A percentile compares a stretch with the other conserved stretches of the same genome.
Evolutionary conservation across 805 yeast species (phyloP).

Genomic region (Kuraishia hungarica): DNA sequence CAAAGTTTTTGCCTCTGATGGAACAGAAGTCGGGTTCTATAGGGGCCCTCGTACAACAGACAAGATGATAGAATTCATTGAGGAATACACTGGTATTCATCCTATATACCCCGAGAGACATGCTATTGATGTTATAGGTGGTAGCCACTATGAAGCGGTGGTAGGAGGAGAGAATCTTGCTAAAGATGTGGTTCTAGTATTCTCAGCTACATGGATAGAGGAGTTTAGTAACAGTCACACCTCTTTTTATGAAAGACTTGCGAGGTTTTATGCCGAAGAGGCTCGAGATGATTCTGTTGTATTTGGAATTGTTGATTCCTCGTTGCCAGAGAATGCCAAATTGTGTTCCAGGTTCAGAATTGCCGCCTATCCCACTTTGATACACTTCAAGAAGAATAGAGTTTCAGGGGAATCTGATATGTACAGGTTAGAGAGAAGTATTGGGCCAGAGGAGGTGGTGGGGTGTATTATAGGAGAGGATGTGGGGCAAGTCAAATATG

Average conservation of each 20-base stretch:
- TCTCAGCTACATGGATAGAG: conserved; percentile 28
- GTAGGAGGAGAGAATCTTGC: conserved; percentile 5
- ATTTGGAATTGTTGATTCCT: conserved; percentile 26
- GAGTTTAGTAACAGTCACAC: conserved; percentile 21
- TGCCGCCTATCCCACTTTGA: conserved; percentile 21
- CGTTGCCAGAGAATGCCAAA: conserved; percentile 16
- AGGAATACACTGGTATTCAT: conserved; percentile 22
- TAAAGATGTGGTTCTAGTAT: conserved; percentile 20
- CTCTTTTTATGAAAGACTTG: conserved; percentile 23
- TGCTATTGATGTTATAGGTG: conserved; percentile 7
- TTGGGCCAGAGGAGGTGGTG: conserved; percentile 18
- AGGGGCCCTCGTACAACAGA: conserved; percentile 23
- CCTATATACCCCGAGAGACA: conserved; percentile 21
- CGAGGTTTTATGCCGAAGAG: conserved; percentile 15
- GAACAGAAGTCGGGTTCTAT: conserved; percentile 30
- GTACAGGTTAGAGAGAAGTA: conserved; percentile 10
- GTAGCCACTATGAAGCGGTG: conserved; percentile 9
- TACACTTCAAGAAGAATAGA: conserved; percentile 13
- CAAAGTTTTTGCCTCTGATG: conserved; percentile 27
- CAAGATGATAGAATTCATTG: conserved; percentile 21
- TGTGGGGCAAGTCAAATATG: conserved; percentile 14
- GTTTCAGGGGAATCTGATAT: neutral
- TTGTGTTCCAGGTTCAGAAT: conserved; percentile 19
- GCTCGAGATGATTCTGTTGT: conserved; percentile 10
- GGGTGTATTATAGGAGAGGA: conserved; percentile 21